phyloP scores from a whole-genome alignment of 768 basidiomycete genomes.

The Obba rivulosa region DNA sequence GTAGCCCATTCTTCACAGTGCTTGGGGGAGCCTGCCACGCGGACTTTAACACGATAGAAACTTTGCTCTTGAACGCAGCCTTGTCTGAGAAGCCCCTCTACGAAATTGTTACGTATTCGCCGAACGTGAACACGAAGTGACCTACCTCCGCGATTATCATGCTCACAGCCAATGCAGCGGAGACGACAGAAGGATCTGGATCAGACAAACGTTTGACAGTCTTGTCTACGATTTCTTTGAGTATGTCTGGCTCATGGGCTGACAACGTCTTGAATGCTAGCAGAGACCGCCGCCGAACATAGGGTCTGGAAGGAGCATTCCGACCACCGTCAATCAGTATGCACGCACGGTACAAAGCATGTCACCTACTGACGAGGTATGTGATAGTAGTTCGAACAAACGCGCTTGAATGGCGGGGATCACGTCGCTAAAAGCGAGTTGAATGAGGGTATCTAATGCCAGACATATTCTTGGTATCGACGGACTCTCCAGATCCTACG shows the following conservation, averaged over 20 bases:
- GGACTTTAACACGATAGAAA: conserved; percentile 7
- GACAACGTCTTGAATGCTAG: conserved; percentile 54
- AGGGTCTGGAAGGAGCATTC: conserved; percentile 33
- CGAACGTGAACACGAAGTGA: not conserved
- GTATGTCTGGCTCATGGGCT: conserved; percentile 36
- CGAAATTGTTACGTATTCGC: no score
- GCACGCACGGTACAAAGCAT: conserved; percentile 7
- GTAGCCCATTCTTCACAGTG: conserved; percentile 3
- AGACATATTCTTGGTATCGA: conserved; percentile 55
- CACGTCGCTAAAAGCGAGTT: conserved; percentile 56
- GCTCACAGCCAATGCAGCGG: conserved; percentile 38
- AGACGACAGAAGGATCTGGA: conserved; percentile 35
- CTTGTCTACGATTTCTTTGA: conserved; percentile 36
- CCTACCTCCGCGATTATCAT: conserved; percentile 25
- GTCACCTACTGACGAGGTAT: conserved; percentile 66
- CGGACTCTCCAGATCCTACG: conserved; percentile 67
- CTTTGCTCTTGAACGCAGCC: not conserved
- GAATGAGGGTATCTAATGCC: conserved; percentile 65
- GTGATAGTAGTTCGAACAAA: conserved; percentile 59
- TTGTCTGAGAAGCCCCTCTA: no score
- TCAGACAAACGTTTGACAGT: conserved; percentile 40
- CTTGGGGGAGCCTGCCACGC: conserved; percentile 13
- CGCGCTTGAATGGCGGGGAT: conserved; percentile 72
- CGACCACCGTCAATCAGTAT: not conserved
- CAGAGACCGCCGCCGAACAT: conserved; percentile 58